phyloP scores from a whole-genome alignment of 1,284 basidiomycete species.

The Ustanciosporium gigantosporum region DNA sequence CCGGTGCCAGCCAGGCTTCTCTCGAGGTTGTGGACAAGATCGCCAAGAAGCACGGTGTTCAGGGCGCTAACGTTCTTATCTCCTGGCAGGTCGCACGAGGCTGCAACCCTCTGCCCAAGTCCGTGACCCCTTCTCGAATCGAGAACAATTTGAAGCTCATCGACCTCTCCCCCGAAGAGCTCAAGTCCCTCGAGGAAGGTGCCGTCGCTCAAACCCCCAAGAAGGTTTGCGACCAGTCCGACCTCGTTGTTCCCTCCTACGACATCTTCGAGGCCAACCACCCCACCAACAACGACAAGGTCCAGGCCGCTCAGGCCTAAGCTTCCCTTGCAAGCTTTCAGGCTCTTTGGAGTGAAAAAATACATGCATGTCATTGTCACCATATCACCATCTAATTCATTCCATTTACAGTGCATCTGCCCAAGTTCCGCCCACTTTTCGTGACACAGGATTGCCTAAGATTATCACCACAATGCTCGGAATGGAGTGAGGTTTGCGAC shows the following conservation, averaged over 20 bases:
- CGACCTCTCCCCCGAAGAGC: slow-evolving; percentile 66
- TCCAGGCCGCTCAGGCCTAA: slow-evolving; percentile 31
- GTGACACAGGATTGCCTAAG: too few relatives aligned
- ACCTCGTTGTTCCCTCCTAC: slow-evolving; percentile 41
- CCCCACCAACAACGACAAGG: slow-evolving; percentile 46
- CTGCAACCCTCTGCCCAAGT: slow-evolving; percentile 48
- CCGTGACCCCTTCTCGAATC: slow-evolving; percentile 34
- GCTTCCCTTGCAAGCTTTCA: too few relatives aligned
- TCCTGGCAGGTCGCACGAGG: slow-evolving; percentile 51
- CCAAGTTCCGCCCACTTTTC: too few relatives aligned
- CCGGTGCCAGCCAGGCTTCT: slow-evolving; percentile 37
- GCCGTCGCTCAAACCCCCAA: slow-evolving; percentile 61
- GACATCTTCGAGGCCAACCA: slow-evolving; percentile 48
- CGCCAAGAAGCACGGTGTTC: slow-evolving; percentile 44
- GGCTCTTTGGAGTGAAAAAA: too few relatives aligned
- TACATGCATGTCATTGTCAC: background rate
- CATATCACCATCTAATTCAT: too few relatives aligned
- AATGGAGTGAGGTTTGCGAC: too few relatives aligned
- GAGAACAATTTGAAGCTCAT: slow-evolving; percentile 49
- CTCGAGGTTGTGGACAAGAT: slow-evolving; percentile 44
- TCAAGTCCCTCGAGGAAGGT: slow-evolving; percentile 59
- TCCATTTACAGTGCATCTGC: too few relatives aligned
- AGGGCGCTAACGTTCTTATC: slow-evolving; percentile 48
- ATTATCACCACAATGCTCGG: too few relatives aligned
- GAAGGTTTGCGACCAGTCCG: slow-evolving; percentile 50